Conservation (phyloP, 805 yeast species). For the Yarrowia osloensis region DNA sequence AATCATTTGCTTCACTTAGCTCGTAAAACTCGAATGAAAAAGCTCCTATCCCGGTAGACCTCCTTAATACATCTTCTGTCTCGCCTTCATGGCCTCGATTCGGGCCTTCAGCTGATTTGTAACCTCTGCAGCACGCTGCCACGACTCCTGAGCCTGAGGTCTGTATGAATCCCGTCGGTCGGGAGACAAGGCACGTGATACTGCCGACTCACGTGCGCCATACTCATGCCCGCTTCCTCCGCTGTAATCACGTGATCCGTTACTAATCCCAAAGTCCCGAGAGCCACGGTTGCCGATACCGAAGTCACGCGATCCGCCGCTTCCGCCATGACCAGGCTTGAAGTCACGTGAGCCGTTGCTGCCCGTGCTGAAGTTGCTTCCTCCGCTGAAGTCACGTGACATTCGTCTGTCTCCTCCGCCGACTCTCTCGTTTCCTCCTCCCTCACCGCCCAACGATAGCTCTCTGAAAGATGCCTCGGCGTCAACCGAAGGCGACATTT, state of each 20-base stretch:
- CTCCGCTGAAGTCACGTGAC: conserved; percentile 2
- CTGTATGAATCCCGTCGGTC: conserved; percentile 21
- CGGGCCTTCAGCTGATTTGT: conserved; percentile 83
- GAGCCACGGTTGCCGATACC: background rate
- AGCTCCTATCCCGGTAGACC: too few relatives aligned
- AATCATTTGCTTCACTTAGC: too few relatives aligned
- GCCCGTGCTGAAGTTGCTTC: background rate
- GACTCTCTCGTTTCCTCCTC: background rate
- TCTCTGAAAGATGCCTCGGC: conserved; percentile 25
- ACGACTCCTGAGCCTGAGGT: conserved; percentile 40
- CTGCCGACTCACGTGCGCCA: conserved; percentile 3
- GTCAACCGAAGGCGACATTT: conserved; percentile 2
- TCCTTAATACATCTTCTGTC: conserved; percentile 33
- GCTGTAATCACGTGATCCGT: background rate
- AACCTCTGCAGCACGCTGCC: conserved; percentile 89
- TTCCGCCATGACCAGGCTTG: background rate
- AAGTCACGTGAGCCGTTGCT: background rate
- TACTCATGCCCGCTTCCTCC: background rate
- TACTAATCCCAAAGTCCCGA: background rate
- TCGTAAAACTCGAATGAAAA: too few relatives aligned
- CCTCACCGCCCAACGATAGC: background rate
- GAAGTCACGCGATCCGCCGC: background rate
- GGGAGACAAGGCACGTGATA: conserved; percentile 3
- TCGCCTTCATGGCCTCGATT: conserved; percentile 83
- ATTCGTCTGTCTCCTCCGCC: background rate